These are phyloP conservation scores for Hordeum pubiflorum DNA, from an alignment of 202 grass and related monocot species.

Conservation along the genomic window DNA sequence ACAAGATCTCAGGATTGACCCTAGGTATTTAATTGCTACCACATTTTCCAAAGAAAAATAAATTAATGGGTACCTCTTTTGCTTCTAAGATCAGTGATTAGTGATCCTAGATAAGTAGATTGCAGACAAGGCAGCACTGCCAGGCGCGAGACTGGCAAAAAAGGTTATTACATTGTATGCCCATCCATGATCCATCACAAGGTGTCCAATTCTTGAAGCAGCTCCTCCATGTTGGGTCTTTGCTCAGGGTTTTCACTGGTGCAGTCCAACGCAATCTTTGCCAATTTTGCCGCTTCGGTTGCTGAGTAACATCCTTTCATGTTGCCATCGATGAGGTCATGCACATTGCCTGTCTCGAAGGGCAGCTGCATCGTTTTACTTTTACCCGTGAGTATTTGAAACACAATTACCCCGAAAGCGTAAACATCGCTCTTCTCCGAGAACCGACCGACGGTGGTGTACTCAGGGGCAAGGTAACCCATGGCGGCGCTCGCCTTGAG, in stretches of 20 bases:
- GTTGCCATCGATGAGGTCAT: slow-evolving; percentile 63
- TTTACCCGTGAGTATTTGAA: slow-evolving; percentile 66
- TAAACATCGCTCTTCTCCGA: slow-evolving; percentile 87
- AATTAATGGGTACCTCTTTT: slow-evolving; percentile 7
- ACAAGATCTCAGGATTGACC: slow-evolving; percentile 23
- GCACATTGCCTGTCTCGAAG: slow-evolving; percentile 10
- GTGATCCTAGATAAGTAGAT: slow-evolving; percentile 22
- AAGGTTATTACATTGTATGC: slow-evolving; percentile 8
- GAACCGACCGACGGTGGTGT: slow-evolving; percentile 68
- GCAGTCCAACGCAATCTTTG: slow-evolving; percentile 40
- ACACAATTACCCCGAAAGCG: slow-evolving; percentile 72
- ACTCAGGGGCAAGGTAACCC: slow-evolving; percentile 94
- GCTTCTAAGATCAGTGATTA: slow-evolving; percentile 34
- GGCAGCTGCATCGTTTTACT: slow-evolving; percentile 40
- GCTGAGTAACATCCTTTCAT: slow-evolving; percentile 57
- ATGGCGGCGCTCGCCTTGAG: slow-evolving; percentile 96
- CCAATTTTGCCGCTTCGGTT: slow-evolving; percentile 48
- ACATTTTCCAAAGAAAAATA: too few species aligned
- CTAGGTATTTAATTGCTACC: neutral
- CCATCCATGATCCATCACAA: neutral
- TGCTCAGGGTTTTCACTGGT: slow-evolving; percentile 52
- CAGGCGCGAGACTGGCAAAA: slow-evolving; percentile 19
- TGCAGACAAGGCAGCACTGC: slow-evolving; percentile 21
- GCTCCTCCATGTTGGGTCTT: slow-evolving; percentile 54
- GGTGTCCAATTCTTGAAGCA: slow-evolving; percentile 44